phyloP scores from a whole-genome alignment of 2,329 filamentous ascomycete genomes.

The Rosellinia necatrix region DNA sequence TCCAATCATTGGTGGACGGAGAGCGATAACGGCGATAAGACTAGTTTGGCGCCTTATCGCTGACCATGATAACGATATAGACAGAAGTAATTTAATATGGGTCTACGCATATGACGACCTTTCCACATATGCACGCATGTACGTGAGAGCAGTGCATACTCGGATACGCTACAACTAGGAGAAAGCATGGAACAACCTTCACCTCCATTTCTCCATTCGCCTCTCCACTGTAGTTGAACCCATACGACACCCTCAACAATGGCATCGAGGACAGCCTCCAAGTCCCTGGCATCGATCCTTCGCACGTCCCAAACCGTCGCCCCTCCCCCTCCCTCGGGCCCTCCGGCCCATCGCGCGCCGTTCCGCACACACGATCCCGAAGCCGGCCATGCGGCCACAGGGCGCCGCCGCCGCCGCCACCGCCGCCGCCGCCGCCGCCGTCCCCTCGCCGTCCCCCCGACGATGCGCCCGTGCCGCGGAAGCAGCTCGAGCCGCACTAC shows the following conservation, averaged over 20 bases:
- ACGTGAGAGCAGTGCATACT: too few species aligned
- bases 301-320: constrained; percentile 23
- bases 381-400: constrained; percentile 25
- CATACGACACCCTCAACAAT: constrained; percentile 25
- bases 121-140: too few species aligned
- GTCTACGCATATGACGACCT: too few species aligned
- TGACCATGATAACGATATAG: too few species aligned
- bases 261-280: constrained; percentile 29
- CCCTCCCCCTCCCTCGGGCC: constrained; percentile 31
- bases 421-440: constrained; percentile 2
- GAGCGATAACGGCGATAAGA: too few species aligned
- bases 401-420: constrained; percentile 3
- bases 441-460: too few species aligned
- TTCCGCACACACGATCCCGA: constrained; percentile 40
- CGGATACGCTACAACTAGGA: too few species aligned
- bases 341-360: constrained; percentile 33
- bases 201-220: neutral
- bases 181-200: too few species aligned
- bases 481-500: constrained; percentile 68
- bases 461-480: constrained; percentile 36
- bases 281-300: constrained; percentile 21
- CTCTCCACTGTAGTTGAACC: too few species aligned
- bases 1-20: too few species aligned
- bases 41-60: too few species aligned
- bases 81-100: too few species aligned